Percentiles rank a stretch among this genome's conserved stretches.
phyloP scores from a whole-genome alignment of 805 yeast species.

The Naumovozyma castellii region DNA sequence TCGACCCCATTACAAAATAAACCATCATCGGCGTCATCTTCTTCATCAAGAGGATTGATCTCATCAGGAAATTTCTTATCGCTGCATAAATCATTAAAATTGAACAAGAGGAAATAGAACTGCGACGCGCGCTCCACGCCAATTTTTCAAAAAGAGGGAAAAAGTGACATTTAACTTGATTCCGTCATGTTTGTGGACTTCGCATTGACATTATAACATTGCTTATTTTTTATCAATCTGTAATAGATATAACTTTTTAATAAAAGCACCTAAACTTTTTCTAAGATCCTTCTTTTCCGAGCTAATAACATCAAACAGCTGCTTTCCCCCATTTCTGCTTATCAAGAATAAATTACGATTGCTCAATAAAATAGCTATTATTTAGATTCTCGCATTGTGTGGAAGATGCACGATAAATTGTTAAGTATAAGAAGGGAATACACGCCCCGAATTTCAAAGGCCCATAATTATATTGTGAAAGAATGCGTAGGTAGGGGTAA shows the following conservation, averaged over 20 bases:
- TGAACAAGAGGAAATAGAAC: constrained; percentile 4
- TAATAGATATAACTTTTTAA: too few species aligned
- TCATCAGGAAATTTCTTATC: constrained; percentile 10
- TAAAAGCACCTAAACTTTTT: too few species aligned
- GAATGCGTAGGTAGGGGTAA: constrained; percentile 74
- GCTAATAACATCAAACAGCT: too few species aligned
- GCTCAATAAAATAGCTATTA: too few species aligned
- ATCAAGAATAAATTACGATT: too few species aligned
- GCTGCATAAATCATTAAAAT: constrained; percentile 11
- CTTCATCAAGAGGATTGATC: constrained; percentile 1
- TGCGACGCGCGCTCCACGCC: not conserved
- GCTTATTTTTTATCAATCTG: too few species aligned
- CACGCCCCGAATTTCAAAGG: not conserved
- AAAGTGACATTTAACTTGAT: not conserved
- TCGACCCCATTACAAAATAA: not conserved
- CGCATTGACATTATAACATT: too few species aligned
- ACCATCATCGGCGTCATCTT: not conserved
- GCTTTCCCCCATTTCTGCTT: too few species aligned
- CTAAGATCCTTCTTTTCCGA: too few species aligned
- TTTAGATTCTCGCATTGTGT: too few species aligned
- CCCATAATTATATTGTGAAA: constrained; percentile 30
- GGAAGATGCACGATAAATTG: not conserved
- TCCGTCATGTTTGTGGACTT: too few species aligned
- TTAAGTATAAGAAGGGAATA: not conserved
- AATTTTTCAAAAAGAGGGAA: not conserved